These are phyloP conservation scores for Capsicum rhomboideum DNA, from an alignment of 257 asterid species.

Conservation along the genomic window DNA sequence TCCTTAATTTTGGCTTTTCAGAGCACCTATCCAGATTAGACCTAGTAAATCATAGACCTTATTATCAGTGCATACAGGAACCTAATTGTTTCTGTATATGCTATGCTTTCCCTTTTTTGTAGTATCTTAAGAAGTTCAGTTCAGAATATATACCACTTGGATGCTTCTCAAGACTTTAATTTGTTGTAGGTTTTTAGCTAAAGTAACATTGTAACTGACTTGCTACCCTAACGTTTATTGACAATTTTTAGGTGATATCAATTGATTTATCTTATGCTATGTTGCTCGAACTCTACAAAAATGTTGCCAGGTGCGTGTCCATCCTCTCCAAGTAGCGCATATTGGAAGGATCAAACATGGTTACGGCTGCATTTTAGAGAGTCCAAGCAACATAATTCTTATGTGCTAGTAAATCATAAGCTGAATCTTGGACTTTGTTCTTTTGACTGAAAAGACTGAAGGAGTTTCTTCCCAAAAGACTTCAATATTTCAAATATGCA, in stretches of 20 bases:
- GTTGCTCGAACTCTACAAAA: background rate
- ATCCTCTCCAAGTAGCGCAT: background rate
- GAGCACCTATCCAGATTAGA: background rate
- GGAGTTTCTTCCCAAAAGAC: background rate
- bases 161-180: background rate
- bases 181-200: background rate
- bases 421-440: background rate
- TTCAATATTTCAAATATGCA: background rate
- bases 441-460: background rate
- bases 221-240: background rate
- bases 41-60: background rate
- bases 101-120: background rate
- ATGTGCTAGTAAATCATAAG: background rate
- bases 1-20: background rate
- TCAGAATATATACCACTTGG: background rate
- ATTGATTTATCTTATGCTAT: background rate
- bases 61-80: background rate
- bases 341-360: background rate
- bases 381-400: background rate
- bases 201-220: background rate
- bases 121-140: background rate
- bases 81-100: background rate
- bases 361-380: background rate
- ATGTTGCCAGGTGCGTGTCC: background rate
- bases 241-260: background rate